Evolutionary conservation across 805 yeast species (phyloP), one percentile per base, ranked within the genome.

Genomic region (Kuraishia capsulata): DNA sequence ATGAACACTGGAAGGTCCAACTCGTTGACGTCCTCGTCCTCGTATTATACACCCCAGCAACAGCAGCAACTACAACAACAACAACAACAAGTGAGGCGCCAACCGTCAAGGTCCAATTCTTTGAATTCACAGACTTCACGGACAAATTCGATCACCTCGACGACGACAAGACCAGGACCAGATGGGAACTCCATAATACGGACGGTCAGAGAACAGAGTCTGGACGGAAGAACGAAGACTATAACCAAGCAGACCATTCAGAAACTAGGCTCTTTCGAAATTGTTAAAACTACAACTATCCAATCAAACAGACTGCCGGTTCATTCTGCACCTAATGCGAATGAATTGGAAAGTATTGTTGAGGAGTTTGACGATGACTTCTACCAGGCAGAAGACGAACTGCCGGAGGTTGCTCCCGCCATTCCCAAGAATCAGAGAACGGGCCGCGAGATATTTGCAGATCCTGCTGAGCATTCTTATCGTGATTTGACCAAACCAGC

Each of bases 191-290:
- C 54, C 9, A 63, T 72, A 5, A 65, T 71, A 9, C 68, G 66
- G 42, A 72, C 78, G 1, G 71, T 76, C 9, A 69, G 65, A 44
- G 71, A 72, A 20, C 61, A 61, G 40, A 79, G 72, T 40, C 54
- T 61, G 4, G 59, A 56, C 30, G 81, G 81, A 0, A 62, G 78
- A 30, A 74, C 81, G 0, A 65, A 59, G 40, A 73, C 79, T 3
- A 71, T 76, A 32, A 73, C 79, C 2, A 72, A 68, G 31, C 71
- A 71, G 30, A 73, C 77, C 0, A 61, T 75, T 20, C 65, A 71
- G 44, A 62, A 65, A 35, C 50, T 69, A 44, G 75, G 74, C 24
- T 69, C 74, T 1, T 61, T 53, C 35, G 76, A 73, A 39, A 61
- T 70, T 34, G 65, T 67, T 11, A 70, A 67, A 43, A 71, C 71